Conservation (phyloP, 352 stramenopile genomes). For the Phytophthora europaea region DNA sequence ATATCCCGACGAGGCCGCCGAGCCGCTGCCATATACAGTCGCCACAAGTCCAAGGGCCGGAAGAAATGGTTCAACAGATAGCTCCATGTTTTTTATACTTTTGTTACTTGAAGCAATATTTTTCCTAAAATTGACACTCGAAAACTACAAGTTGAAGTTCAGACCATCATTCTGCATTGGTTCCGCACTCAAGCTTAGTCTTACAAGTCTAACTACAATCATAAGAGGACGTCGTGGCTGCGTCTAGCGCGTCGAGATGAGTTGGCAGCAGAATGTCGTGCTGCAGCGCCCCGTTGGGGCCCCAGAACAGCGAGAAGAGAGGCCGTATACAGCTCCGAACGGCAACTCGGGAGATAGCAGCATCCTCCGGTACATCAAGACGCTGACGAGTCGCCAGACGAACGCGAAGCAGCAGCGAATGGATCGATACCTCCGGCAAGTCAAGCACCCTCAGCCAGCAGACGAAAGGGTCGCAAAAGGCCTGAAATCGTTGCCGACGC, state of each 20-base stretch:
- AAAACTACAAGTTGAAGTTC: slow-evolving; percentile 44
- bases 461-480: background rate
- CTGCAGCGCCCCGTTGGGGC: slow-evolving; percentile 2
- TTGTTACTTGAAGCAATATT: background rate
- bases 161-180: slow-evolving; percentile 61
- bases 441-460: slow-evolving; percentile 23
- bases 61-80: slow-evolving; percentile 62
- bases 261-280: slow-evolving; percentile 19
- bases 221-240: background rate
- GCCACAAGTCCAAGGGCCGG: slow-evolving; percentile 66
- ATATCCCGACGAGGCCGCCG: slow-evolving; percentile 75
- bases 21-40: slow-evolving; percentile 68
- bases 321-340: background rate
- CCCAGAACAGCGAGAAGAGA: background rate
- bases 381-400: slow-evolving; percentile 52
- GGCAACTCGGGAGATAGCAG: slow-evolving; percentile 35
- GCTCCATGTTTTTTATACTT: background rate
- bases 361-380: slow-evolving; percentile 62
- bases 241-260: slow-evolving; percentile 9
- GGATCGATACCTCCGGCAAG: slow-evolving; percentile 44
- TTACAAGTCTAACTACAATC: background rate
- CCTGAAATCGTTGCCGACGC: background rate
- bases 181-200: slow-evolving; percentile 7
- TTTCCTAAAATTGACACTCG: slow-evolving; percentile 17
- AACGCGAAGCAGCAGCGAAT: slow-evolving; percentile 60